Evolutionary conservation across 768 basidiomycete species (phyloP), one percentile per base, ranked within the genome.

Genomic region (Tylopilus vinaceipallidus): DNA sequence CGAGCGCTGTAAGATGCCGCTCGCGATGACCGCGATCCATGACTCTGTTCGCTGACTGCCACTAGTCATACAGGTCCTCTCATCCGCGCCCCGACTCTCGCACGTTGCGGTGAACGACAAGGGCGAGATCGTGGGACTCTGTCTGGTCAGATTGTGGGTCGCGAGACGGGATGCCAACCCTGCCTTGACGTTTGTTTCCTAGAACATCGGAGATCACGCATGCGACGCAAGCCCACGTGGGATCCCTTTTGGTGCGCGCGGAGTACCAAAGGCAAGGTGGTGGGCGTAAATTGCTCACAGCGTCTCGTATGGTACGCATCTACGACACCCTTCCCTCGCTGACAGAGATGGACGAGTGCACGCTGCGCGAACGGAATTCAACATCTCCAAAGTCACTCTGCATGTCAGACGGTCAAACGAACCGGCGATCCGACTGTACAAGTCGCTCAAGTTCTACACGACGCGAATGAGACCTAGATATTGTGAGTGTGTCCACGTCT

Each of bases 71-170:
- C 24, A 20, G 5, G 26, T 41, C n/a, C 47, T 52, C n/a, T 42
- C 44, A 2, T 23, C 27, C 3, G 47, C 36, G 33, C 54, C 51
- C 1, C 26, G 41, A 20, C 16, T 52, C 8, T 50, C 50, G n/a
- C 37, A 23, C 16, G 30, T 52, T 27, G 50, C 39, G 5, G 54
- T 47, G 17, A 35, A 52, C 11, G 42, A 36, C 12, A 36, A 27
- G 16, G 13, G 38, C 6, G 14, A 44, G 19, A 47, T 53, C 34
- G 13, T 58, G n/a, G 47, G 52, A 7, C 42, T 34, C 12, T 53
- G 47, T 38, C 52, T 54, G 13, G 33, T 56, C 42, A 50, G 39
- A 43, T 3, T 52, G 57, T 58, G 19, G 44, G 54, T 39, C 11
- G 0, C 9, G 32, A 12, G 7, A 6, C 16, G 17, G 19, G 26